Conservation (phyloP, 2,329 filamentous ascomycete genomes). For the Monosporascus cannonballus region DNA sequence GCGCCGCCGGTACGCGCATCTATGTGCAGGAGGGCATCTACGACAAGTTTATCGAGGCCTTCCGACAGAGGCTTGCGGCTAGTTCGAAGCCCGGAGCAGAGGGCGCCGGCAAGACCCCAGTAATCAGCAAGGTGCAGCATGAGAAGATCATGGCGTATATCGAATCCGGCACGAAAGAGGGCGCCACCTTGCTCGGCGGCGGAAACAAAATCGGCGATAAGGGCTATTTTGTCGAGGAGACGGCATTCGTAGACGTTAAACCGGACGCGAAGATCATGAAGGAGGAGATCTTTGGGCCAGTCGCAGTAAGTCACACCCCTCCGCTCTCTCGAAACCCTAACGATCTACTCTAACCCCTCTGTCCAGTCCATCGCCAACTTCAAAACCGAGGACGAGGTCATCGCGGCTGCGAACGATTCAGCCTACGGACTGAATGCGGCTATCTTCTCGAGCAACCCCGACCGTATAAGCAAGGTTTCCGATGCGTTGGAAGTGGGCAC, state of each 20-base stretch:
- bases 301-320: slow-evolving; percentile 33
- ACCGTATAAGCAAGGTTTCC: slow-evolving; percentile 57
- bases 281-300: slow-evolving; percentile 87
- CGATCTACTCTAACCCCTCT: not conserved
- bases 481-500: slow-evolving; percentile 39
- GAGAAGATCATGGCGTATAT: slow-evolving; percentile 80
- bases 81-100: slow-evolving; percentile 30
- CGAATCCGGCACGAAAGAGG: slow-evolving; percentile 54
- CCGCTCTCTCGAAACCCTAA: not conserved
- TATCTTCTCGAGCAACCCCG: slow-evolving; percentile 58
- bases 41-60: slow-evolving; percentile 72
- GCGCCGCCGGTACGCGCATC: slow-evolving; percentile 71
- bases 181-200: slow-evolving; percentile 53
- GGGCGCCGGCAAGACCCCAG: slow-evolving; percentile 82
- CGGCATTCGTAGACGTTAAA: slow-evolving; percentile 75
- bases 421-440: slow-evolving; percentile 60
- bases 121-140: slow-evolving; percentile 71
- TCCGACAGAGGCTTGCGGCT: slow-evolving; percentile 63
- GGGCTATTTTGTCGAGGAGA: slow-evolving; percentile 85
- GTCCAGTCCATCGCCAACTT: slow-evolving; percentile 49
- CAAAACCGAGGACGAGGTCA: slow-evolving; percentile 58
- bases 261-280: slow-evolving; percentile 82
- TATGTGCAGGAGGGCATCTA: slow-evolving; percentile 81
- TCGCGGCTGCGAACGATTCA: slow-evolving; percentile 55
- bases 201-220: slow-evolving; percentile 61